Conservation (phyloP, 2,329 filamentous ascomycete genomes). For the Penicillium sp. region DNA sequence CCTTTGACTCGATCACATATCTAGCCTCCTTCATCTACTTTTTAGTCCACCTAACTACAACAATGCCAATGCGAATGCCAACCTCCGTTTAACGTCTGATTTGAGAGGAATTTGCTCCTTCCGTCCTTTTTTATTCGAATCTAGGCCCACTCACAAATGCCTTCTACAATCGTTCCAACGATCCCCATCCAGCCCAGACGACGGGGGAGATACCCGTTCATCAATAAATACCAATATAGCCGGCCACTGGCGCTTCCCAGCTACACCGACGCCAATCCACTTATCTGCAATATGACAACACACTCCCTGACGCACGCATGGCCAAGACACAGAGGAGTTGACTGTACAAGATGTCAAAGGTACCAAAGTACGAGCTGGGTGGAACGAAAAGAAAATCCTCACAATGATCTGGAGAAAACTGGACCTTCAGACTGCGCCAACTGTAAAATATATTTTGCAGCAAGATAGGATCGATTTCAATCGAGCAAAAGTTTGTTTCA, state of each 20-base stretch:
- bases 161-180: conserved; percentile 1
- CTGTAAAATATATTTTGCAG: neutral
- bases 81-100: neutral
- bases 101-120: neutral
- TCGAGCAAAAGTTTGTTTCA: neutral
- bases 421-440: neutral
- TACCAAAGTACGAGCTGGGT: conserved; percentile 3
- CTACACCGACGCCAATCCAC: conserved; percentile 28
- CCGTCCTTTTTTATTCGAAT: neutral
- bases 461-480: neutral
- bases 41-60: neutral
- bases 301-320: conserved; percentile 30
- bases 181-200: neutral
- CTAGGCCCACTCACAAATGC: neutral
- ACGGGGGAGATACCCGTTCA: conserved; percentile 6
- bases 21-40: neutral
- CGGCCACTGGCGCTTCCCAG: conserved; percentile 14
- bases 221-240: conserved; percentile 12
- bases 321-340: conserved; percentile 18
- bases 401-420: neutral
- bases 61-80: neutral
- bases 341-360: conserved; percentile 24
- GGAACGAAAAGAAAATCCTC: neutral
- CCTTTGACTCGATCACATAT: neutral
- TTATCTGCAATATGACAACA: conserved; percentile 20